Evolutionary conservation across 2,329 filamentous ascomycete genomes (phyloP).

Genomic region (Endothia cerciana): DNA sequence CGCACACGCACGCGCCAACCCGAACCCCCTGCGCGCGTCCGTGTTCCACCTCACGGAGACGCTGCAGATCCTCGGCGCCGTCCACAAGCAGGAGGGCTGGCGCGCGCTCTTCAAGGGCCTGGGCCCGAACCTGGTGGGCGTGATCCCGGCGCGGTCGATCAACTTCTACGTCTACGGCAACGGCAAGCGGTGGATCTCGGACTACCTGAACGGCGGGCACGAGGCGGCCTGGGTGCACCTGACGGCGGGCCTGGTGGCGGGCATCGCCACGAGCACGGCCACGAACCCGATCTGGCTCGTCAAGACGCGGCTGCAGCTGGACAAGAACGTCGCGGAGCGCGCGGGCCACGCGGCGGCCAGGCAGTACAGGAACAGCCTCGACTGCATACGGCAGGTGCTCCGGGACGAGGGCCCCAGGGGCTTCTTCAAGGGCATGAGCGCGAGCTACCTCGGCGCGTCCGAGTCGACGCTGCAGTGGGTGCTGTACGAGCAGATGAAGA

Average conservation of each 20-base stretch:
- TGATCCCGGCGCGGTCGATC: conserved; percentile 86
- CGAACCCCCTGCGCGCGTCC: conserved; percentile 68
- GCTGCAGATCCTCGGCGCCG: conserved; percentile 79
- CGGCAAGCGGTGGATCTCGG: conserved; percentile 79
- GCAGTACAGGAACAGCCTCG: conserved; percentile 83
- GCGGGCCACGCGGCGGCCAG: conserved; percentile 58
- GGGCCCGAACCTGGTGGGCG: conserved; percentile 86
- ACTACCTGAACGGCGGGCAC: conserved; percentile 71
- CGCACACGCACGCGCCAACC: conserved; percentile 56
- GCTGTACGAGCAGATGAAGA: conserved; percentile 91
- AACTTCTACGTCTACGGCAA: conserved; percentile 96
- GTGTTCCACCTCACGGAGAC: conserved; percentile 82
- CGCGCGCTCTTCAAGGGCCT: conserved; percentile 91
- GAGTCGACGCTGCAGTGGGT: conserved; percentile 94
- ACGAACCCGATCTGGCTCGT: conserved; percentile 98
- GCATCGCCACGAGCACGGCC: conserved; percentile 83
- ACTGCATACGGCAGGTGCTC: conserved; percentile 83
- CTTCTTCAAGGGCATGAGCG: conserved; percentile 87
- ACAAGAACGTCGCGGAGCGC: conserved; percentile 76
- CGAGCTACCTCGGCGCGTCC: conserved; percentile 87
- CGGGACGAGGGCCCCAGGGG: conserved; percentile 79
- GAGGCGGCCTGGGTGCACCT: conserved; percentile 79
- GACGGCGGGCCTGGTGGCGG: conserved; percentile 74
- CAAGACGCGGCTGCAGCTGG: conserved; percentile 89
- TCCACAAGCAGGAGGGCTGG: conserved; percentile 81